Evolutionary conservation across 2,329 filamentous ascomycete genomes (phyloP), one percentile per base, ranked within the genome.

Genomic region (Torrubiellomyces zombiae): DNA sequence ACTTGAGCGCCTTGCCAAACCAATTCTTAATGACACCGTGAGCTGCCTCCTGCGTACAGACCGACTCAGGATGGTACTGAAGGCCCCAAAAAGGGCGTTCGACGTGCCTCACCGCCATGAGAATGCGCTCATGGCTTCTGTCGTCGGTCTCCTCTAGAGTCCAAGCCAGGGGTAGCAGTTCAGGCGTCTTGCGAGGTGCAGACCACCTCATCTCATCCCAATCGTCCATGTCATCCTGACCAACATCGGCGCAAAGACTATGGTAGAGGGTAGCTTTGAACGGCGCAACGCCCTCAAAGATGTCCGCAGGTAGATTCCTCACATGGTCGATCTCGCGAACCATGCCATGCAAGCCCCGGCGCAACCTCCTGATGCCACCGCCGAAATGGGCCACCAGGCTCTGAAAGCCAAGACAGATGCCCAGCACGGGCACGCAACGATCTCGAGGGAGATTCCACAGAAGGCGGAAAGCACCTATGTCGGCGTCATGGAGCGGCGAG

Each of bases 371-470:
- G 11, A 92, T 68, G 6, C 52, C 48, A 2, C 72, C 74, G 1
- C 79, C 79, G 37, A 75, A 73, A 7, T 67, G 64, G 23, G 70
- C 56, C 23, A 75, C 73, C 21, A 93, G 55, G 38, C 77, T 85
- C 50, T 94, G 85, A 34, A 92, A 91, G 0, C 85, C 85, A 0
- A 93, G 63, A 38, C 85, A 93, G 21, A 94, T 80, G 0, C 85
- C 89, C 17, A 98, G 57, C 1, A 91, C 74, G 0, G 89, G 89
- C 2, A 92, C 38, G 8, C 73, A 34, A 10, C 72, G 47, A 4
- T 60, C 51, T 3, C 65, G 59, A 3, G 58, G 50, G 10, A 86
- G 55, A 5, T 53, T 51, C 82, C 85, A 95, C 4, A 95, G 58
- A 32, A 71, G 55, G 27, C 59, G 62, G 55, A 93, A 89, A 20